A percentile compares a stretch with the other conserved stretches of the same genome.
Evolutionary conservation across 139 green algal genomes (phyloP).

Genomic region (Chlorella sp.): DNA sequence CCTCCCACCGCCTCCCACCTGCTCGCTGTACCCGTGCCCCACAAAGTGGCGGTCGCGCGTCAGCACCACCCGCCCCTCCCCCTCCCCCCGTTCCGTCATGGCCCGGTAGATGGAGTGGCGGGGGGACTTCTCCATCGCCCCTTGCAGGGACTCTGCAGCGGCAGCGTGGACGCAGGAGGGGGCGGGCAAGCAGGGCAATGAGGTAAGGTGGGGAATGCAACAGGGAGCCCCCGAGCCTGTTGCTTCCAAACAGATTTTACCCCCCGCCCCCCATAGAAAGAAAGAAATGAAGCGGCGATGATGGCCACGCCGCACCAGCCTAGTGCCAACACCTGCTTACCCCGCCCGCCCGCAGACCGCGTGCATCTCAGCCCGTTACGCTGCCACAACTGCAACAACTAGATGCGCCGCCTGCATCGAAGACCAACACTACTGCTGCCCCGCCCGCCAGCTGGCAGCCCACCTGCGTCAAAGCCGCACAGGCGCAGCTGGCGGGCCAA

Average conservation of each 20-base stretch:
- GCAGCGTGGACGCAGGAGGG: neutral
- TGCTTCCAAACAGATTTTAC: too few relatives aligned
- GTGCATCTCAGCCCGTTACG: neutral
- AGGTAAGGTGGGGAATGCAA: neutral
- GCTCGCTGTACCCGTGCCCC: neutral
- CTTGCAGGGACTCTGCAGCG: slow-evolving; percentile 23
- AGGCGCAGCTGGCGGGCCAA: slow-evolving; percentile 65
- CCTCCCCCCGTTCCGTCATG: slow-evolving; percentile 54
- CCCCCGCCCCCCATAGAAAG: neutral
- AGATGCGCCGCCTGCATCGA: neutral
- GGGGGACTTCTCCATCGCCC: slow-evolving; percentile 11
- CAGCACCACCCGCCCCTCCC: slow-evolving; percentile 57
- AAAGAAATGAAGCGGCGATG: neutral
- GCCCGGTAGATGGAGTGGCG: slow-evolving; percentile 37
- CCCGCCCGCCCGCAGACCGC: too few relatives aligned
- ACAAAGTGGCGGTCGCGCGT: slow-evolving; percentile 58
- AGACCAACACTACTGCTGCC: neutral
- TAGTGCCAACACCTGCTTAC: too few relatives aligned
- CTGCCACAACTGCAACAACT: neutral
- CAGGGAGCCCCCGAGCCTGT: too few relatives aligned
- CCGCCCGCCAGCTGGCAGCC: neutral
- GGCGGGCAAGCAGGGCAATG: neutral
- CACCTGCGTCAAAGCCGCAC: slow-evolving; percentile 59
- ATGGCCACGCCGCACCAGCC: too few relatives aligned
- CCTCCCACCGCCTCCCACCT: neutral